Base-by-base conservation (phyloP, 257 asterid genomes). In the Avicennia marina region DNA sequence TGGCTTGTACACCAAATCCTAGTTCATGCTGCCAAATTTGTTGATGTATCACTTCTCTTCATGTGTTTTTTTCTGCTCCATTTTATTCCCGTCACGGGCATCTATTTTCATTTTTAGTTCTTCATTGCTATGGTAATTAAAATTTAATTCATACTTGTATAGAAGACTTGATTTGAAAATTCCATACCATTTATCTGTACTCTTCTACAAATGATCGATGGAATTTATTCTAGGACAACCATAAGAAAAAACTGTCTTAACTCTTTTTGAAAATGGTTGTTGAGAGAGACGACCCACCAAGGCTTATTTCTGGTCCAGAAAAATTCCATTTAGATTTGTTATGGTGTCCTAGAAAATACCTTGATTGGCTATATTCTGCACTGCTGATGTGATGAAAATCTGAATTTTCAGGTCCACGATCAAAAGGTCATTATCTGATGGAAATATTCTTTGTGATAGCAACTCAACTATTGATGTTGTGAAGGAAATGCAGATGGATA, bases 381-480 rank as follows among this genome's bases (percentile, higher is more conserved):
- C 9, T 20, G 7, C 56, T 58, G 22, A 57, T 72, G 46, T 51
- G 48, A 32, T 40, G 60, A 11, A 15, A 63, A 63, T 60, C 25
- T 50, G 15, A 62, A 48, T 67, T 54, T 75, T 63, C 72, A 93
- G 99, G 82, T 79, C 78, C 11, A 48, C 64, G 49, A 76, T 93
- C 72, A 84, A 84, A 74, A 78, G 98, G 73, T 86, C 98, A 2
- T 64, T 89, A 7, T 93, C 98, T 11, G 97, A 86, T 71, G 97
- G 95, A 26, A 86, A 75, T 73, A 88, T 93, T 53, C 84, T 75
- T 21, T 72, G 70, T 11, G 88, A 79, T 55, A 66, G 58, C 43
- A 60, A 71, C 75, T 73, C 82, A 22, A 60, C 82, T 62, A 73
- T 78, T 54, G 91, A 76, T 58, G 87, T 75, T 43, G 67, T 73